These are phyloP conservation scores for Diaporthe destruens DNA, from an alignment of 2,329 filamentous ascomycete genomes.

Conservation along the genomic window DNA sequence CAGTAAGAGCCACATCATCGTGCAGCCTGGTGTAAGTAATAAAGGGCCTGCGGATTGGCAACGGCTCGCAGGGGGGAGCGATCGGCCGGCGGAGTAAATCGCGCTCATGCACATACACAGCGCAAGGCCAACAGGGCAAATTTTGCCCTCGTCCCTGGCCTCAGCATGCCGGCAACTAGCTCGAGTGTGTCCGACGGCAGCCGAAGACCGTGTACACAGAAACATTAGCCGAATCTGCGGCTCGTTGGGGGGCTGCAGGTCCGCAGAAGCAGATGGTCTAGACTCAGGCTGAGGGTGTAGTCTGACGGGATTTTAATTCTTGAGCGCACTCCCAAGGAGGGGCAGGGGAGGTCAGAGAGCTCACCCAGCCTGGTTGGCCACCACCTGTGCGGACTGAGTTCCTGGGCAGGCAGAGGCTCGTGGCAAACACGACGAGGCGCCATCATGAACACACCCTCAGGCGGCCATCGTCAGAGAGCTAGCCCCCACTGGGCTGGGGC, in stretches of 20 bases:
- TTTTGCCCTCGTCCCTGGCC: constrained; percentile 9
- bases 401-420: constrained; percentile 26
- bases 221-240: constrained; percentile 31
- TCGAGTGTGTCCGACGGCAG: constrained; percentile 28
- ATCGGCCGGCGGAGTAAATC: constrained; percentile 18
- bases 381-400: neutral
- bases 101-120: neutral
- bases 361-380: constrained; percentile 8
- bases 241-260: constrained; percentile 9
- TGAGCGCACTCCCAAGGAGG: neutral
- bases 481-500: constrained; percentile 19
- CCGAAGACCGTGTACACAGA: constrained; percentile 2
- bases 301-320: constrained; percentile 9
- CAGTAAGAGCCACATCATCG: constrained; percentile 20
- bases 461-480: constrained; percentile 5
- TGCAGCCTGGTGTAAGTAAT: constrained; percentile 13
- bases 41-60: constrained; percentile 6
- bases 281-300: constrained; percentile 14
- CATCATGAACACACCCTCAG: constrained; percentile 11
- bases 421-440: constrained; percentile 18
- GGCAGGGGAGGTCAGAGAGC: neutral
- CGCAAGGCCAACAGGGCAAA: constrained; percentile 17
- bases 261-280: constrained; percentile 23
- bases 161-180: constrained; percentile 32
- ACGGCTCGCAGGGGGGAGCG: constrained; percentile 24